These are phyloP conservation scores for Leccinum huronense DNA, from an alignment of 1,284 basidiomycete genomes.

Conservation along the genomic window DNA sequence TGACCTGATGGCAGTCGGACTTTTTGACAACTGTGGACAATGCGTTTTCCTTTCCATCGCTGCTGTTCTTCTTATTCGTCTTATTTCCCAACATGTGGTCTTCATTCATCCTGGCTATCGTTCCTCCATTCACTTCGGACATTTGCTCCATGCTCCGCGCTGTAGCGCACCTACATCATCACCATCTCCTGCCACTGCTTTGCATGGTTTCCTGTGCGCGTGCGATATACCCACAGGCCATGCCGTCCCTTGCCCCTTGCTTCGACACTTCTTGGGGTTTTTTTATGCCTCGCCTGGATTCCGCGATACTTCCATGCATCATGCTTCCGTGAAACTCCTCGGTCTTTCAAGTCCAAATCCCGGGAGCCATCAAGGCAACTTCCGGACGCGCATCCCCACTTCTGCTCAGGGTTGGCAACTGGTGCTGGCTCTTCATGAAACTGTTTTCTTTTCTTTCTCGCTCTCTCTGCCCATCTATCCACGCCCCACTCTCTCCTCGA, in stretches of 20 bases:
- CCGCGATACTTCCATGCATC: slow-evolving; percentile 25
- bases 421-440: slow-evolving; percentile 14
- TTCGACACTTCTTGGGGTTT: slow-evolving; percentile 20
- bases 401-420: slow-evolving; percentile 7
- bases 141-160: slow-evolving; percentile 22
- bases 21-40: slow-evolving; percentile 26
- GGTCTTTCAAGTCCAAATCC: slow-evolving; percentile 12
- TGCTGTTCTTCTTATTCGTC: slow-evolving; percentile 25
- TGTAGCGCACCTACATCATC: slow-evolving; percentile 11
- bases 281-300: slow-evolving; percentile 18
- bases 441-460: slow-evolving; percentile 5
- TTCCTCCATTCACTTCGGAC: slow-evolving; percentile 28
- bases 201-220: slow-evolving; percentile 16
- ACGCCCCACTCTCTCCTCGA: not conserved
- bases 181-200: slow-evolving; percentile 17
- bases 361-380: slow-evolving; percentile 18
- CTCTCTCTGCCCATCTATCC: slow-evolving; percentile 7
- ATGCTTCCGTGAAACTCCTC: slow-evolving; percentile 30
- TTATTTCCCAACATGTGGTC: slow-evolving; percentile 31
- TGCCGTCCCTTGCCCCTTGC: slow-evolving; percentile 15
- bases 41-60: slow-evolving; percentile 28
- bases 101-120: slow-evolving; percentile 25
- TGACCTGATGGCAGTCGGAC: slow-evolving; percentile 30
- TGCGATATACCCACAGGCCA: slow-evolving; percentile 27
- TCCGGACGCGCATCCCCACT: slow-evolving; percentile 12